Evolutionary conservation across 176 grass and related monocot species (phyloP).

Genomic region (Triticum dicoccoides): DNA sequence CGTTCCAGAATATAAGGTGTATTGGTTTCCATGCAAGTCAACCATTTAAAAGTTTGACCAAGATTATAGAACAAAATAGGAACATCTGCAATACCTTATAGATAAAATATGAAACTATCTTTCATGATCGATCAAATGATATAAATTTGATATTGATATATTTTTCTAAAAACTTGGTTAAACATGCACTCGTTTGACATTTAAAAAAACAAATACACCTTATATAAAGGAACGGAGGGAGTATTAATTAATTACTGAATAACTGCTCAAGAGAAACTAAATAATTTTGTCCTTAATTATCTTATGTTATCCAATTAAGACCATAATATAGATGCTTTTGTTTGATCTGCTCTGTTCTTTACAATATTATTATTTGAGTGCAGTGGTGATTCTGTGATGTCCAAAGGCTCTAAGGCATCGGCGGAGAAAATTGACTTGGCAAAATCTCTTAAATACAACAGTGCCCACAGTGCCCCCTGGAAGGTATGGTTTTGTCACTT

Average conservation of each 20-base stretch:
- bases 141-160: too few species aligned
- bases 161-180: too few species aligned
- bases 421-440: slow-evolving; percentile 56
- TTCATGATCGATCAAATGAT: too few species aligned
- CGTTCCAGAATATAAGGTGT: too few species aligned
- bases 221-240: too few species aligned
- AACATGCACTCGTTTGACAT: too few species aligned
- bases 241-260: neutral
- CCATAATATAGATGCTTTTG: neutral
- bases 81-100: too few species aligned
- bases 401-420: slow-evolving; percentile 41
- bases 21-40: too few species aligned
- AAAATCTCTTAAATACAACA: slow-evolving; percentile 68
- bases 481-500: slow-evolving; percentile 53
- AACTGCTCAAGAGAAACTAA: neutral
- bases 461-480: slow-evolving; percentile 39
- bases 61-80: too few species aligned
- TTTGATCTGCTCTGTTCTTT: slow-evolving; percentile 10
- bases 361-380: slow-evolving; percentile 27
- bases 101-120: too few species aligned
- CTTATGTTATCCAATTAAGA: slow-evolving; percentile 11
- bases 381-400: slow-evolving; percentile 57
- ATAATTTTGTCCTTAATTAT: neutral
- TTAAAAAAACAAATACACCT: too few species aligned
- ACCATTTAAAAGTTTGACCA: too few species aligned